Percentiles rank a stretch among this genome's conserved stretches.
These are phyloP conservation scores for Blumeriella jaapii DNA, from an alignment of 2,329 filamentous ascomycete genomes.

Conservation along the genomic window DNA sequence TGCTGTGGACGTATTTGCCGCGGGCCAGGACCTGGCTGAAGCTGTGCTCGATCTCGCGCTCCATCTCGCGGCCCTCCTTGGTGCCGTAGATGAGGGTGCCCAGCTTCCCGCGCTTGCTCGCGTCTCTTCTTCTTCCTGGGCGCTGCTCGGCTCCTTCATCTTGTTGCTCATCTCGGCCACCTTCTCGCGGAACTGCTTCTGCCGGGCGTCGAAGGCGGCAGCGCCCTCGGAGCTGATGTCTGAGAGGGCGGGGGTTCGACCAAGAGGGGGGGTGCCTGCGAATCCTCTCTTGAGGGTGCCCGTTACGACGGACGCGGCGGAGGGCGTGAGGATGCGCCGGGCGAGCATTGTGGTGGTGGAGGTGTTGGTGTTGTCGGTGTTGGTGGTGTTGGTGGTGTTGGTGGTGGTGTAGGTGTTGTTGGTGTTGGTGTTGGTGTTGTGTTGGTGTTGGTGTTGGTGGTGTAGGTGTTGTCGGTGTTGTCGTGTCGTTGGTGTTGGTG, in stretches of 20 bases:
- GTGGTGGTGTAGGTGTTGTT: background rate
- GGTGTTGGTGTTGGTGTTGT: background rate
- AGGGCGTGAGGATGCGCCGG: conserved; percentile 17
- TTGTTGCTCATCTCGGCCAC: conserved; percentile 63
- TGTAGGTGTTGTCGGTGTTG: too few relatives aligned
- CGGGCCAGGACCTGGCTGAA: conserved; percentile 91
- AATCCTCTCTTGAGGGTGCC: conserved; percentile 41
- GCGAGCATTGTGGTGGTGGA: conserved; percentile 21
- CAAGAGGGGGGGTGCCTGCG: conserved; percentile 41
- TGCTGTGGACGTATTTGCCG: conserved; percentile 97
- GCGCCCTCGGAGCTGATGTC: conserved; percentile 69
- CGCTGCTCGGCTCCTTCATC: conserved; percentile 33
- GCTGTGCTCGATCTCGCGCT: conserved; percentile 89
- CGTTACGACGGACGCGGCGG: conserved; percentile 25
- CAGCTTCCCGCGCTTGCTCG: conserved; percentile 56
- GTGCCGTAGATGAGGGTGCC: conserved; percentile 93
- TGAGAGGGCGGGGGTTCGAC: conserved; percentile 60
- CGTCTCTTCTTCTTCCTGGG: conserved; percentile 5
- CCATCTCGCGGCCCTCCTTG: conserved; percentile 85
- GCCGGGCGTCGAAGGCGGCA: conserved; percentile 67
- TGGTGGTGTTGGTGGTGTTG: background rate
- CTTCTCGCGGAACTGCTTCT: conserved; percentile 77
- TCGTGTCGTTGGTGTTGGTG: too few relatives aligned
- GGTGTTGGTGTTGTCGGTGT: background rate
- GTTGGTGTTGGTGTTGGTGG: background rate